phyloP scores from a whole-genome alignment of 2,329 filamentous ascomycete genomes.

The Fusarium concolor region DNA sequence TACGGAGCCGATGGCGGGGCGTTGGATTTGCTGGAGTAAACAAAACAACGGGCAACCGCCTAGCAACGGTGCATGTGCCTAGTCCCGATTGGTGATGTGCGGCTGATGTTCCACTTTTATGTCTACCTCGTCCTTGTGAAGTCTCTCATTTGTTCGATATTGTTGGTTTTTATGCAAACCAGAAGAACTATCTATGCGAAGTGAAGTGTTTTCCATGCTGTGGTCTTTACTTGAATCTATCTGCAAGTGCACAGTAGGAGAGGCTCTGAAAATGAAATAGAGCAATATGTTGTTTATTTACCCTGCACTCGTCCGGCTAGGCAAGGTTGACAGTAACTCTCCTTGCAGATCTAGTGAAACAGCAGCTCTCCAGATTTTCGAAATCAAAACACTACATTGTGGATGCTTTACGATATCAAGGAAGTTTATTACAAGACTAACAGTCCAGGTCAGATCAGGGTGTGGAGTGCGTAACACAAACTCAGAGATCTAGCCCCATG shows the following conservation, averaged over 20 bases:
- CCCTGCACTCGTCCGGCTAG: neutral
- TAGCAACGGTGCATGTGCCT: constrained; percentile 46
- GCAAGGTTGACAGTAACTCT: neutral
- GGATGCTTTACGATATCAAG: constrained; percentile 1
- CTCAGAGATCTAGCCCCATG: neutral
- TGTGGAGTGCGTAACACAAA: neutral
- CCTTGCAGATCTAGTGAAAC: constrained; percentile 15
- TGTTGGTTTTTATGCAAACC: constrained; percentile 14
- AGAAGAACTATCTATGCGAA: constrained; percentile 18
- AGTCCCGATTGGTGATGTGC: constrained; percentile 41
- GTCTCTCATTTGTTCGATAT: constrained; percentile 31
- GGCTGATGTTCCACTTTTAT: constrained; percentile 27
- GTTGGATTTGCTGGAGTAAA: constrained; percentile 47
- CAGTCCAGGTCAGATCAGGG: constrained; percentile 4
- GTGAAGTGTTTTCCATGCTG: neutral
- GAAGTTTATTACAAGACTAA: constrained; percentile 17
- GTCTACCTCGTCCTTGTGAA: constrained; percentile 34
- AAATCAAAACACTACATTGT: constrained; percentile 26
- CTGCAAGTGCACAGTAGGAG: no score
- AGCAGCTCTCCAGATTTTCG: constrained; percentile 17
- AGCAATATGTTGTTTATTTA: constrained; percentile 8
- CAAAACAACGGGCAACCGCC: constrained; percentile 51
- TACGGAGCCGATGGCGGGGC: constrained; percentile 40
- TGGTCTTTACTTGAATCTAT: neutral
- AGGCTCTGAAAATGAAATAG: neutral